Evolutionary conservation across 225 moss, liverwort and hornwort species (phyloP).

Genomic region (Sphagnum tenellum): DNA sequence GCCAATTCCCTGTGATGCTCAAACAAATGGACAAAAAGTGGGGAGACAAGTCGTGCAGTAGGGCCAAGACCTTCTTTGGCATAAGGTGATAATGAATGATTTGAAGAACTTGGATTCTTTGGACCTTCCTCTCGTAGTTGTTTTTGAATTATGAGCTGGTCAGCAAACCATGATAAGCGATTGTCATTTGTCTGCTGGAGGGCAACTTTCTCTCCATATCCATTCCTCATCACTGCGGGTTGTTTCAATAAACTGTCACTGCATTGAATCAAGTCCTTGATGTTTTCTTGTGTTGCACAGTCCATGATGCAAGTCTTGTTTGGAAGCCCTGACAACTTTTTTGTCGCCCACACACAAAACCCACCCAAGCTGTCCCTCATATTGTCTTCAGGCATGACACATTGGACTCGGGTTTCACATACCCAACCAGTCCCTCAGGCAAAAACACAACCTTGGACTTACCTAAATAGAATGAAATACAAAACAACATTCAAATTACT

Average conservation of each 20-base stretch:
- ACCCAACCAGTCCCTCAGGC: too few relatives aligned
- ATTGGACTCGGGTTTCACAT: too few relatives aligned
- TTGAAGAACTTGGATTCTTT: conserved; percentile 35
- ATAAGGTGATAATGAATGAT: conserved; percentile 24
- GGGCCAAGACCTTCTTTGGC: conserved; percentile 39
- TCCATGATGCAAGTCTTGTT: conserved; percentile 77
- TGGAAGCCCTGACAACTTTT: conserved; percentile 74
- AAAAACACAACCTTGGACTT: too few relatives aligned
- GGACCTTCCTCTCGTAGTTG: conserved; percentile 56
- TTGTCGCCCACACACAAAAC: background rate
- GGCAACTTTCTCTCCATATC: conserved; percentile 66
- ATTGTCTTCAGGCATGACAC: too few relatives aligned
- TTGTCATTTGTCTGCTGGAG: conserved; percentile 57
- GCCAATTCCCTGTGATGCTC: conserved; percentile 13
- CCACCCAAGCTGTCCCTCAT: too few relatives aligned
- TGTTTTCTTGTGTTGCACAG: conserved; percentile 58
- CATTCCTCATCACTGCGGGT: conserved; percentile 71
- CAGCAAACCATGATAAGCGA: conserved; percentile 84
- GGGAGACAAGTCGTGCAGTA: conserved; percentile 49
- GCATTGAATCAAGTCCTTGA: conserved; percentile 52
- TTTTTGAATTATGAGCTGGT: conserved; percentile 72
- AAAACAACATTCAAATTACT: too few relatives aligned
- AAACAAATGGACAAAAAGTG: conserved; percentile 47
- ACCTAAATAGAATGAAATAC: too few relatives aligned
- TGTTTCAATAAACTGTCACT: conserved; percentile 57